Conservation (phyloP, 352 stramenopile species). For the Globisporangium uncinulatum region DNA sequence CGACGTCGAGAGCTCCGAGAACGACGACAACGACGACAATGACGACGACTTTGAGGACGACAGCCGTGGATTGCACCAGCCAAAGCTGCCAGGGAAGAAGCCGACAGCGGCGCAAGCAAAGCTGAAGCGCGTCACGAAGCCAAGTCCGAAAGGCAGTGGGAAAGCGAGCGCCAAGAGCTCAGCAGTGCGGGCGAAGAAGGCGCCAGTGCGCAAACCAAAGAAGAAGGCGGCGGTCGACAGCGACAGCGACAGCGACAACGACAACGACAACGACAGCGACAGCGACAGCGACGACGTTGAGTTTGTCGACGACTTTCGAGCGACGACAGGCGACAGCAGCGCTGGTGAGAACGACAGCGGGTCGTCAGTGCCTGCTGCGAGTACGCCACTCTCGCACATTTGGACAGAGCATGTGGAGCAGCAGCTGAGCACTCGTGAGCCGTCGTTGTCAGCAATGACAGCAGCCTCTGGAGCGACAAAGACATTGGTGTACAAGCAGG, state of each 20-base stretch:
- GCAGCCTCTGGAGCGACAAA: not conserved
- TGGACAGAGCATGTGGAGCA: slow-evolving; percentile 35
- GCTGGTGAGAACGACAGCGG: not conserved
- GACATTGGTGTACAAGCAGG: slow-evolving; percentile 47
- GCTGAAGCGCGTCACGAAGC: not conserved
- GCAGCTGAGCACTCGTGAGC: not conserved
- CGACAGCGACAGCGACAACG: not conserved
- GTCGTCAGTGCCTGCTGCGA: not conserved
- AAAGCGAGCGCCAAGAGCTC: not conserved
- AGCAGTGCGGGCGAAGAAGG: not conserved
- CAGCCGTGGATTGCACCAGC: not conserved
- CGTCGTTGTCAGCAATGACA: too few relatives aligned
- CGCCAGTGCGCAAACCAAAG: not conserved
- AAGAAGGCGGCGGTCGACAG: not conserved
- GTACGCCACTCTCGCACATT: slow-evolving; percentile 44
- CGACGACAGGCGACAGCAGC: not conserved
- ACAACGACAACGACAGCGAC: not conserved
- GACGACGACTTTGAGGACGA: slow-evolving; percentile 4
- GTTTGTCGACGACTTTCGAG: slow-evolving; percentile 7
- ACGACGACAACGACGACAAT: slow-evolving; percentile 3
- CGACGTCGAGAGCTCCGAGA: not conserved
- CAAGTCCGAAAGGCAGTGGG: not conserved
- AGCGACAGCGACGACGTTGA: slow-evolving; percentile 12
- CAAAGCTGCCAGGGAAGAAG: slow-evolving; percentile 5
- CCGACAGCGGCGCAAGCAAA: not conserved